phyloP scores from a whole-genome alignment of 1,139 yeast genomes.

The Suhomyces guaymorum region DNA sequence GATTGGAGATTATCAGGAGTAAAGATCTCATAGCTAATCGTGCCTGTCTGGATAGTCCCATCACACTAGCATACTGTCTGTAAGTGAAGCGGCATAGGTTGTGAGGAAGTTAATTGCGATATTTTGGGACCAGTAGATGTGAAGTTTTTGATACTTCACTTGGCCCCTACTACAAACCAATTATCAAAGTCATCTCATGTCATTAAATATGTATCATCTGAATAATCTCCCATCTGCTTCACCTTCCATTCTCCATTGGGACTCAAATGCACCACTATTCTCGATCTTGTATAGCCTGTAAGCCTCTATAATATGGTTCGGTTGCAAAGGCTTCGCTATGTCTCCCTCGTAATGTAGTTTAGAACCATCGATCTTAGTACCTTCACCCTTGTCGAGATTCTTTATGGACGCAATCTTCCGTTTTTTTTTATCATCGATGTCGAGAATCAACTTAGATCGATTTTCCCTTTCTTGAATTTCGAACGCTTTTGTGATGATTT shows the following conservation, averaged over 20 bases:
- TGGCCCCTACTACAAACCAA: no score
- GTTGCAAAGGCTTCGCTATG: slow-evolving; percentile 62
- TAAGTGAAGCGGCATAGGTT: no score
- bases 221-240: slow-evolving; percentile 70
- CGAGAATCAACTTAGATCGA: slow-evolving; percentile 42
- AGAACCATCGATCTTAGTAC: slow-evolving; percentile 31
- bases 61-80: no score
- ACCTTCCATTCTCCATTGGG: slow-evolving; percentile 73
- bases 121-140: no score
- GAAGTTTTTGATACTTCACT: no score
- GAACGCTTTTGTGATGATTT: slow-evolving; percentile 78
- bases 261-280: slow-evolving; percentile 61
- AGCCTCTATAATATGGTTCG: slow-evolving; percentile 87
- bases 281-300: slow-evolving; percentile 75
- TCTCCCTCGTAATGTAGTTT: slow-evolving; percentile 43
- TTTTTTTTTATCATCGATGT: slow-evolving; percentile 39
- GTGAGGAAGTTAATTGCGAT: no score
- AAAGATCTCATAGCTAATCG: no score
- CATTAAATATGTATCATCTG: slow-evolving; percentile 47
- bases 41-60: no score
- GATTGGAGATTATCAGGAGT: no score
- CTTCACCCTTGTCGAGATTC: slow-evolving; percentile 32
- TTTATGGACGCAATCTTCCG: slow-evolving; percentile 32
- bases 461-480: slow-evolving; percentile 61
- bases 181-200: no score